Percentiles rank a stretch among this genome's conserved stretches.
Conservation (phyloP, 2,329 filamentous ascomycete species). For the Exophiala sideris region DNA sequence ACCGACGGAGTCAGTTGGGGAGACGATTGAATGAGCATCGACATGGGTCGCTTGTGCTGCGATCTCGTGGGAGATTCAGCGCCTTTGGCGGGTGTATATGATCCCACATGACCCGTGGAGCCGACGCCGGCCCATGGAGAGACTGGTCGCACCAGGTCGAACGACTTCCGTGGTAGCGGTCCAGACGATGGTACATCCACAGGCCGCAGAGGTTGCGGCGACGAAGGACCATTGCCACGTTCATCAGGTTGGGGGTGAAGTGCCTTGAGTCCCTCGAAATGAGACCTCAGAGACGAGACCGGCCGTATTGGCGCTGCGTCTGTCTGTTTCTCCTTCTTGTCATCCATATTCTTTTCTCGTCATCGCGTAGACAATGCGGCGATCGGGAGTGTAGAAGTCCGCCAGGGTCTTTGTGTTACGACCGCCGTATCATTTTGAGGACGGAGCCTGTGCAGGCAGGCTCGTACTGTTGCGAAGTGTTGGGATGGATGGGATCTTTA, state of each 20-base stretch:
- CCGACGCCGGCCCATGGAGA: constrained; percentile 38
- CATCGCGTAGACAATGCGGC: neutral
- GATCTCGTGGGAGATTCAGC: constrained; percentile 53
- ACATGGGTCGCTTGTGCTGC: constrained; percentile 56
- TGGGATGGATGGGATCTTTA: too few species aligned
- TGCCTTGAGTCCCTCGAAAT: constrained; percentile 47
- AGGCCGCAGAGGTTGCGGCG: constrained; percentile 31
- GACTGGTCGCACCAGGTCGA: constrained; percentile 41
- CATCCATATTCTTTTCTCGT: constrained; percentile 18
- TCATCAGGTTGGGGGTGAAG: constrained; percentile 10
- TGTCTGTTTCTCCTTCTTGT: constrained; percentile 21
- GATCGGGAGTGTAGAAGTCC: too few species aligned
- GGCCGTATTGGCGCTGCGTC: constrained; percentile 34
- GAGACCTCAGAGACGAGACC: constrained; percentile 48
- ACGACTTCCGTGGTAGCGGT: constrained; percentile 37
- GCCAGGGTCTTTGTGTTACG: too few species aligned
- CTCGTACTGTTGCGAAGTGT: too few species aligned
- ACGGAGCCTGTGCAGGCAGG: too few species aligned
- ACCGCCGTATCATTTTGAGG: too few species aligned
- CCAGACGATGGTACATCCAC: constrained; percentile 32
- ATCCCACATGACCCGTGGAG: constrained; percentile 25
- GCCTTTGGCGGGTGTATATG: constrained; percentile 29
- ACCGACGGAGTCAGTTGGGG: constrained; percentile 42
- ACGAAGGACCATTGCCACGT: constrained; percentile 27
- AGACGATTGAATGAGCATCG: constrained; percentile 41